phyloP scores from a whole-genome alignment of 1,284 basidiomycete species.

The Ceraceosorus bombacis region DNA sequence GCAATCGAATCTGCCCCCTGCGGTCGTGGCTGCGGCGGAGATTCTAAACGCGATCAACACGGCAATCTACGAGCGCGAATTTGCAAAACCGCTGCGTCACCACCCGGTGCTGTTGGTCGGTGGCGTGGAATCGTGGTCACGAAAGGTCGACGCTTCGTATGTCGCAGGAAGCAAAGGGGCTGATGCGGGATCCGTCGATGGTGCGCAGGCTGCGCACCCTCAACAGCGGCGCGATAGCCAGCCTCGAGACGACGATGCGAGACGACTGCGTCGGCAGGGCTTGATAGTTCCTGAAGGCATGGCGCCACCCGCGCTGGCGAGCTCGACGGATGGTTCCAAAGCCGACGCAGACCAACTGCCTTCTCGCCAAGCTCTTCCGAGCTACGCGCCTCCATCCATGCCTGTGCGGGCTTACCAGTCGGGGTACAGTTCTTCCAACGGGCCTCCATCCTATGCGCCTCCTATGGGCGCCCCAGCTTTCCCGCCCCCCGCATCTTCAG shows the following conservation, averaged over 20 bases:
- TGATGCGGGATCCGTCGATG: too few species aligned
- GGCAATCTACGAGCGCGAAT: slow-evolving; percentile 40
- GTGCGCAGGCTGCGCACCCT: neutral
- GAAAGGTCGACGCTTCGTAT: slow-evolving; percentile 55
- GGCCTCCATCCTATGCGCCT: neutral
- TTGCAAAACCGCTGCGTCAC: slow-evolving; percentile 56
- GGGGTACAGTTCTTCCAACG: neutral
- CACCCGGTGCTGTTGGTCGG: slow-evolving; percentile 77
- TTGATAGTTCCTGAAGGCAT: slow-evolving; percentile 18
- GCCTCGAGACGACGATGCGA: slow-evolving; percentile 21
- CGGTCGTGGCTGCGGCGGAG: slow-evolving; percentile 14
- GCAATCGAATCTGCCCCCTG: slow-evolving; percentile 13
- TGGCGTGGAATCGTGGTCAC: slow-evolving; percentile 74
- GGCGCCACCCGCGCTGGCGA: neutral
- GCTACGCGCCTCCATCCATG: slow-evolving; percentile 19
- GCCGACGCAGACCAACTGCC: neutral
- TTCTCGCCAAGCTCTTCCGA: neutral
- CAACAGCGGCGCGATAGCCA: neutral
- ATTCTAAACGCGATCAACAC: slow-evolving; percentile 23
- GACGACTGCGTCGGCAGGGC: slow-evolving; percentile 22
- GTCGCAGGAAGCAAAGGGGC: neutral
- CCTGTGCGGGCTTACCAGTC: slow-evolving; percentile 35
- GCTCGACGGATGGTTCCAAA: neutral
- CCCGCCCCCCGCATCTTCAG: slow-evolving; percentile 19
- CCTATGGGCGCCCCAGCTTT: slow-evolving; percentile 25